Evolutionary conservation across 495 filamentous ascomycete species (phyloP), one percentile per base, ranked within the genome.

Genomic region (Umbilicaria muhlenbergii): DNA sequence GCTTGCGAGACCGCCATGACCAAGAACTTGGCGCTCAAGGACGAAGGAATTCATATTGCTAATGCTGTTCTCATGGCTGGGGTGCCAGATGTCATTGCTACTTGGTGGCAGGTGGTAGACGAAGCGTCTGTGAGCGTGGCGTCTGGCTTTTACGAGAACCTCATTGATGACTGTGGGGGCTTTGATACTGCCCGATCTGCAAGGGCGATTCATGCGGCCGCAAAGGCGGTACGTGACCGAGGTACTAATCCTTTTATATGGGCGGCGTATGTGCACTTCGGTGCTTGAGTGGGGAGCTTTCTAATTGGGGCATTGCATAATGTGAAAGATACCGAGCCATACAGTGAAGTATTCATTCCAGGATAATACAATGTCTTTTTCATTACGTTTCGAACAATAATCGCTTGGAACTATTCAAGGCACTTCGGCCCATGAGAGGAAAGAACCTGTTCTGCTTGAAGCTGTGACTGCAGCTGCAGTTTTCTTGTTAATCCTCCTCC

Each of bases 41-140:
- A 54, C 28, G 51, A 54, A 39, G 51, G 51, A 5, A 37, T 54
- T 0, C 51, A 54, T 31, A 36, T 55, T 14, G 39, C 47, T 3
- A 51, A 51, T 7, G 52, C 46, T 2, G 53, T 55, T 32, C 46
- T 54, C 5, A 55, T 55, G 32, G 52, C 52, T 15, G 52, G 52
- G 7, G 51, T 55, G 5, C 52, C 51, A 11, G 39, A 51, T 43
- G 43, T 42, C 12, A 44, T 55, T 17, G 48, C 51, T 11, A 51
- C 38, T 3, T 36, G 44, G 28, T 55, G 52, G 52, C 19, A 57
- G 33, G 47, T 50, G 12, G 14, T 34, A 11, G 50, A 52, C 41
- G 16, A 16, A 18, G 49, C 12, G 10, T 21, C 47, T 10, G 38
- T 50, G 12, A 34, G 31, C 5, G 24, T 51, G 31, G 34, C 47